These are phyloP conservation scores for Microthlaspi erraticum DNA, from an alignment of 345 rosid species.

Conservation along the genomic window DNA sequence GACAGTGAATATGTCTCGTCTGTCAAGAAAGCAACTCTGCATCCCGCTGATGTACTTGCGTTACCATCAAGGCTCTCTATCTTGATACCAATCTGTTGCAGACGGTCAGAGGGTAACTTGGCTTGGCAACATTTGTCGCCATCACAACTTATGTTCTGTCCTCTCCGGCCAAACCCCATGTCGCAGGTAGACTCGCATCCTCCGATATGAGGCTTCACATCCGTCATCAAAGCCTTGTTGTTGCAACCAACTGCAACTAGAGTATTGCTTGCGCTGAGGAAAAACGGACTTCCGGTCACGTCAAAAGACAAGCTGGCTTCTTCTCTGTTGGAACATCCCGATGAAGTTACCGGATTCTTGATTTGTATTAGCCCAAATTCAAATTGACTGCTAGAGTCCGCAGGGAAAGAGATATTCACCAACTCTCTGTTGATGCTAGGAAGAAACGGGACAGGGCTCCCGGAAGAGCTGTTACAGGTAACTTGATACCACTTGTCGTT, in stretches of 20 bases:
- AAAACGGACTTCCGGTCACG: constrained; percentile 36
- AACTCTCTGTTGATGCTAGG: constrained; percentile 14
- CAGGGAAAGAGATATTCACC: constrained; percentile 41
- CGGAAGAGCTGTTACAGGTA: constrained; percentile 29
- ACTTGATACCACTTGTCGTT: constrained; percentile 16
- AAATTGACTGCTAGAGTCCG: not conserved
- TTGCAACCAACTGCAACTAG: constrained; percentile 40
- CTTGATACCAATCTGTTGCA: constrained; percentile 27
- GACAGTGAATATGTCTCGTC: constrained; percentile 25
- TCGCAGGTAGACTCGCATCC: constrained; percentile 43
- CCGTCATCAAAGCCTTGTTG: constrained; percentile 39
- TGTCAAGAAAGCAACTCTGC: constrained; percentile 42
- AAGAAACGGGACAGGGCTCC: constrained; percentile 26
- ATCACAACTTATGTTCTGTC: constrained; percentile 27
- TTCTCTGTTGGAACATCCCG: constrained; percentile 31
- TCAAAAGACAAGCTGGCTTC: constrained; percentile 13
- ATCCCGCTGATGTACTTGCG: constrained; percentile 2
- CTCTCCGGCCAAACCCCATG: not conserved
- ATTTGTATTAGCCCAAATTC: constrained; percentile 24
- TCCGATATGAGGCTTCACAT: constrained; percentile 21
- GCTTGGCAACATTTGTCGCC: constrained; percentile 44
- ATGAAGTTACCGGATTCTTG: constrained; percentile 34
- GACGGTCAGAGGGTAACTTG: constrained; percentile 25
- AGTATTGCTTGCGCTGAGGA: constrained; percentile 12
- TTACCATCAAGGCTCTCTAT: constrained; percentile 35